Evolutionary conservation across 441 rosid species (phyloP).

Genomic region (Pelargonium citronellum): DNA sequence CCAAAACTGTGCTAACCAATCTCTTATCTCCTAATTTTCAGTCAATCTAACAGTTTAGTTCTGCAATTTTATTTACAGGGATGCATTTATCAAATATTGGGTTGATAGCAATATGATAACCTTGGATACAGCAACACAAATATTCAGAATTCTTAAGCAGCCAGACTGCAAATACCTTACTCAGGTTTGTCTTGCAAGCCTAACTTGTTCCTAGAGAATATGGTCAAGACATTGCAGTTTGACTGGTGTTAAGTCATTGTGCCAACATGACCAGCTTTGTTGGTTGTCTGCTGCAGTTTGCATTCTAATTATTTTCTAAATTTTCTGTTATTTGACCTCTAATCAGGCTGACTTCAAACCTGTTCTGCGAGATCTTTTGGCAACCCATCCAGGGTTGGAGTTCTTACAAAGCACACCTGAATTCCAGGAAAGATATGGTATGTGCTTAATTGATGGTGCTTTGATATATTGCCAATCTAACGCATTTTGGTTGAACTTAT

Average conservation of each 20-base stretch:
- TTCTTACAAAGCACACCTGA: constrained; percentile 93
- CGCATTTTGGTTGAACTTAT: constrained; percentile 2
- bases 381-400: constrained; percentile 96
- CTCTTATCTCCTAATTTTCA: too few relatives aligned
- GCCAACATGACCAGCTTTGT: not conserved
- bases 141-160: constrained; percentile 71
- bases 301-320: constrained; percentile 13
- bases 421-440: constrained; percentile 99
- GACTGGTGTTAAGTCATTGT: not conserved
- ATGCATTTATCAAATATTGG: constrained; percentile 86
- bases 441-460: constrained; percentile 22
- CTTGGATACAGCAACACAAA: constrained; percentile 72
- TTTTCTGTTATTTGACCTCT: constrained; percentile 17
- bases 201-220: not conserved
- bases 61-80: constrained; percentile 40
- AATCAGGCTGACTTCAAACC: constrained; percentile 87
- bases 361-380: constrained; percentile 73
- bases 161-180: constrained; percentile 59
- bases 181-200: constrained; percentile 48
- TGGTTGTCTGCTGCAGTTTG: not conserved
- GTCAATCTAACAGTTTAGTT: not conserved
- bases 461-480: constrained; percentile 10
- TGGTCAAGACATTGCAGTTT: not conserved
- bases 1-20: too few relatives aligned
- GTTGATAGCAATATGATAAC: constrained; percentile 71